phyloP scores from a whole-genome alignment of 139 green algal species.

The Auxenochlorella pyrenoidosa region DNA sequence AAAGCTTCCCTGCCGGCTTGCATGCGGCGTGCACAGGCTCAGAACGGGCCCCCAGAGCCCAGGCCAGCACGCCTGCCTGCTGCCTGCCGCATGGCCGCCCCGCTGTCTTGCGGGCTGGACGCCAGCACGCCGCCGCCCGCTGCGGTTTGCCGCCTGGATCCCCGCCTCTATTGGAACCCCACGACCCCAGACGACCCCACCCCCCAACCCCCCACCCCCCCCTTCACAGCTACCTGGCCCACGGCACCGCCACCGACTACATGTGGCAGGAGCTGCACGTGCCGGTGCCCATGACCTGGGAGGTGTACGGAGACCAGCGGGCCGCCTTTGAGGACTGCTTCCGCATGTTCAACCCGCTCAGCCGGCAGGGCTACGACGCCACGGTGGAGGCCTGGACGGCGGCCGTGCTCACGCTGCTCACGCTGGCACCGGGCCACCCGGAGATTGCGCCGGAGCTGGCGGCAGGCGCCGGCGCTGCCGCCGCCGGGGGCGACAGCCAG shows the following conservation, averaged over 20 bases:
- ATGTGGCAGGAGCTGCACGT: constrained; percentile 86
- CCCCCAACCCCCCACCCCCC: too few species aligned
- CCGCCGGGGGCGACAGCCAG: not conserved
- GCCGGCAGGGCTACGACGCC: constrained; percentile 48
- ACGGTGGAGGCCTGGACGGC: constrained; percentile 66
- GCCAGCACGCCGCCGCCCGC: too few species aligned
- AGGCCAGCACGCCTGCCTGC: too few species aligned
- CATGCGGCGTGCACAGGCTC: too few species aligned
- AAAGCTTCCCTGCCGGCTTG: too few species aligned
- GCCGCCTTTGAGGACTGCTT: constrained; percentile 91
- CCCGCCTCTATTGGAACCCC: too few species aligned
- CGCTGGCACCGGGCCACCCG: constrained; percentile 75
- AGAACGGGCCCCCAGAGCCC: too few species aligned
- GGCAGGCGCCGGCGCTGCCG: not conserved
- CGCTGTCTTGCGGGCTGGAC: too few species aligned
- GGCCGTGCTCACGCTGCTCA: constrained; percentile 71
- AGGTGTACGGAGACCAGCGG: constrained; percentile 93
- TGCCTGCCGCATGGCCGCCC: too few species aligned
- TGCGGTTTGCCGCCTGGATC: too few species aligned
- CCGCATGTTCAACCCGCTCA: constrained; percentile 96
- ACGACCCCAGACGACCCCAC: too few species aligned
- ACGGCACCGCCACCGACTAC: constrained; percentile 97
- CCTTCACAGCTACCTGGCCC: constrained; percentile 70
- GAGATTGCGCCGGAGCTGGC: constrained; percentile 10
- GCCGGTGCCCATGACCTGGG: constrained; percentile 92